Evolutionary conservation across 2,329 filamentous ascomycete species (phyloP), one percentile per base, ranked within the genome.

Genomic region (Neofusicoccum parvum): DNA sequence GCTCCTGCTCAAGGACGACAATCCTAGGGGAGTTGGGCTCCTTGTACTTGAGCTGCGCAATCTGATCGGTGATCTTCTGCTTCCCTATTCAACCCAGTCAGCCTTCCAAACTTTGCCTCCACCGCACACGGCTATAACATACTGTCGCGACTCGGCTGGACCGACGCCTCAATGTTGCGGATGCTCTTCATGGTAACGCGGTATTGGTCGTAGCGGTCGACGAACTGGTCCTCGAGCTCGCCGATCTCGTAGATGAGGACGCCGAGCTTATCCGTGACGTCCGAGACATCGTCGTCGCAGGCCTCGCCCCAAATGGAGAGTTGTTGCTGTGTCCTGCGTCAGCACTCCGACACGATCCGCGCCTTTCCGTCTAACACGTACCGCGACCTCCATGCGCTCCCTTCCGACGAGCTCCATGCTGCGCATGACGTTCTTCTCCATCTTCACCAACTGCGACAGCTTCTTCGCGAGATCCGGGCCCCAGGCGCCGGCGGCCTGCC

Each of bases 361-460:
- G 27, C 6, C 27, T 32, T 32, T 32, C 27, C 27, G 27, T 32
- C 6, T 5, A 41, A 48, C 41, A 86, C 92, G 75, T 91, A 97
- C 93, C 75, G 95, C 95, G 71, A 97, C 94, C 75, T 98, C 95
- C 93, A 98, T 98, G 73, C 95, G 90, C 85, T 99, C 95, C 75
- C 93, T 90, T 51, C 93, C 93, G 63, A 98, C 95, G 58, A 92
- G 86, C 79, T 99, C 95, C 86, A 98, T 89, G 78, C 93, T 97
- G 80, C 95, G 92, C 95, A 99, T 99, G 65, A 97, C 92, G 78
- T 39, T 98, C 89, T 99, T 99, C 84, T 99, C 95, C 95, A 99
- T 99, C 88, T 99, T 99, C 69, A 99, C 95, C 62, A 99, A 87
- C 83, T 96, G 92, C 46, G 94, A 92, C 68, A 99, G 89, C 87